These are phyloP conservation scores for Forsythia suspensa DNA, from an alignment of 257 asterid genomes.

Conservation along the genomic window DNA sequence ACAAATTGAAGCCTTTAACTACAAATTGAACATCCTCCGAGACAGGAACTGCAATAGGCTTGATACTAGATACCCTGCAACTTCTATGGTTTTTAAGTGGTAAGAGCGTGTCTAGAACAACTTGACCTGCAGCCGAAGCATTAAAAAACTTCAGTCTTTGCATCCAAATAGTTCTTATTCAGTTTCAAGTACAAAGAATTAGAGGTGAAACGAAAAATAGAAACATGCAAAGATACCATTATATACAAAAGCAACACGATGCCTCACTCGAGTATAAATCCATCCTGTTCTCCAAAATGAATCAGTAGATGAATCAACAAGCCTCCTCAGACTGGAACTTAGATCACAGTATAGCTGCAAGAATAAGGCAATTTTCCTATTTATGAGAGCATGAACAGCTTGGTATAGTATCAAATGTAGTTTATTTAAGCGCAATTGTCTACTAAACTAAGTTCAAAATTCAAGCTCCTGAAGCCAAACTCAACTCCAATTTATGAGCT, in stretches of 20 bases:
- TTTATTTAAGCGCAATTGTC: not conserved
- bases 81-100: conserved; percentile 38
- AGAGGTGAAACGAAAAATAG: conserved; percentile 13
- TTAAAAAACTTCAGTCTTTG: conserved; percentile 18
- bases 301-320: conserved; percentile 66
- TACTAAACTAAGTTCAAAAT: not conserved
- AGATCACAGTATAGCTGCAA: conserved; percentile 73
- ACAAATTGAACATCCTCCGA: conserved; percentile 67
- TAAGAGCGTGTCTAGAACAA: conserved; percentile 67
- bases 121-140: conserved; percentile 57
- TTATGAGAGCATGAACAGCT: not conserved
- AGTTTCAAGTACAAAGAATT: not conserved
- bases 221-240: conserved; percentile 54
- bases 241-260: conserved; percentile 63
- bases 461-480: not conserved
- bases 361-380: not conserved
- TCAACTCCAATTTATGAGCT: conserved; percentile 6
- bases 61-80: conserved; percentile 68
- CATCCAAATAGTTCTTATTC: conserved; percentile 8
- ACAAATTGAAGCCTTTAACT: conserved; percentile 71
- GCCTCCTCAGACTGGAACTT: conserved; percentile 68
- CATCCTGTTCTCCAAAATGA: conserved; percentile 87
- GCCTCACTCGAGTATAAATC: conserved; percentile 75
- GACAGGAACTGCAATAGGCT: conserved; percentile 79
- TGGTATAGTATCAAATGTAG: not conserved